Percentiles rank a stretch among this genome's conserved stretches.
Conservation (phyloP, 1,284 basidiomycete species). For the Ceratobasidium sp. region DNA sequence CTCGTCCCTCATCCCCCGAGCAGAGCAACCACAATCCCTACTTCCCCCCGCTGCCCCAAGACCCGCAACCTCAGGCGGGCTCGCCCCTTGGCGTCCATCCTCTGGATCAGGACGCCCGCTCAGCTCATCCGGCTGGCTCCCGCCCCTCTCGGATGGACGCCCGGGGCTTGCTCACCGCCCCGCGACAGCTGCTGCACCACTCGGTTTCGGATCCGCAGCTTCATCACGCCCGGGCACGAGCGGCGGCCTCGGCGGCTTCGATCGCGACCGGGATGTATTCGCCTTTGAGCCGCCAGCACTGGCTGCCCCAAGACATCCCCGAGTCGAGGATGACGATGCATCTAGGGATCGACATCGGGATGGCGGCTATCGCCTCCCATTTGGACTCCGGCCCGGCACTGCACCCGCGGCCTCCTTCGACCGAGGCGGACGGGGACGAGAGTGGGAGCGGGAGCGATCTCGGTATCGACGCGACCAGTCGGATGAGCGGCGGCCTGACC, state of each 20-base stretch:
- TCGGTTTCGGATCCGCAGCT: conserved; percentile 45
- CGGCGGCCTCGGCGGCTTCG: conserved; percentile 28
- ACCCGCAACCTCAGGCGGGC: conserved; percentile 38
- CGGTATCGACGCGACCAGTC: conserved; percentile 40
- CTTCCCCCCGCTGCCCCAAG: conserved; percentile 46
- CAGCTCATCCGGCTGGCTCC: conserved; percentile 23
- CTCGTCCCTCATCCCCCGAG: conserved; percentile 46
- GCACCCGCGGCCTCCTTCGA: conserved; percentile 46
- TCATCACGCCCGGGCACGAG: conserved; percentile 42
- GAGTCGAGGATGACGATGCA: conserved; percentile 28
- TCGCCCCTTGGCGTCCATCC: conserved; percentile 35
- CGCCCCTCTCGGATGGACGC: conserved; percentile 37
- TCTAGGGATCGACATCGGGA: conserved; percentile 5
- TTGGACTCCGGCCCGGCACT: conserved; percentile 43
- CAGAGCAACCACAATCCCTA: conserved; percentile 48
- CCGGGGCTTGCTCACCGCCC: conserved; percentile 34
- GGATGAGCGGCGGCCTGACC: conserved; percentile 25
- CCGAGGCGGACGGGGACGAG: conserved; percentile 42
- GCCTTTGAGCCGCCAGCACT: conserved; percentile 46
- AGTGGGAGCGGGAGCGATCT: conserved; percentile 45
- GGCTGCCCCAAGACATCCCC: conserved; percentile 39
- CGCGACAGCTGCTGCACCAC: conserved; percentile 45
- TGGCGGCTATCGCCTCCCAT: conserved; percentile 38
- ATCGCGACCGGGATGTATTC: conserved; percentile 40
- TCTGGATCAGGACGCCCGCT: conserved; percentile 12